A percentile compares a stretch with the other conserved stretches of the same genome.
phyloP scores from a whole-genome alignment of 768 basidiomycete genomes.

The Boletus coccyginus region DNA sequence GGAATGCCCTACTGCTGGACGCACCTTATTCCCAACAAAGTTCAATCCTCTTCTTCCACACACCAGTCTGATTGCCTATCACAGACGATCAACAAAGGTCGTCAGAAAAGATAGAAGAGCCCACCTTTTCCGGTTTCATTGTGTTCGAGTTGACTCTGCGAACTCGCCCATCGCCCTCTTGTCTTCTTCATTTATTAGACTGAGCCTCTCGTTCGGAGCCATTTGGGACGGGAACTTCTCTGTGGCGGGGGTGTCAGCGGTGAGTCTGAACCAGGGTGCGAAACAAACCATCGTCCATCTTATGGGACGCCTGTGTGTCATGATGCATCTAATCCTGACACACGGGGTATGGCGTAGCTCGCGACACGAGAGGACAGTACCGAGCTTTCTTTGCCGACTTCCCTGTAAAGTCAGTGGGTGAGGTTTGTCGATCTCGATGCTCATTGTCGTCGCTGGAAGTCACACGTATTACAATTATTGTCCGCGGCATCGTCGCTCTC shows the following conservation, averaged over 20 bases:
- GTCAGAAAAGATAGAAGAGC: neutral
- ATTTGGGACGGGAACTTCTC: conserved; percentile 8
- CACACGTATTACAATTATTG: too few relatives aligned
- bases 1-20: conserved; percentile 17
- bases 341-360: conserved; percentile 1
- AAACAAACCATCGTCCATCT: conserved; percentile 8
- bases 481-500: neutral
- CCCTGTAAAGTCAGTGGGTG: neutral
- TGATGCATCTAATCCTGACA: neutral
- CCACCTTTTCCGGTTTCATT: neutral
- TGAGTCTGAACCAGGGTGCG: too few relatives aligned
- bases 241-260: neutral
- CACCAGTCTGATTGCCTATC: neutral
- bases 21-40: conserved; percentile 16
- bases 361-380: conserved; percentile 5
- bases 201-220: conserved; percentile 5
- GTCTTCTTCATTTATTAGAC: neutral
- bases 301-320: neutral
- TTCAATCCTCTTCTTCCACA: too few relatives aligned
- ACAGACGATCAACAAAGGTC: neutral
- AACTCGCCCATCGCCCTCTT: neutral
- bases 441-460: conserved; percentile 1
- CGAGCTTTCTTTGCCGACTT: neutral
- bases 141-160: neutral
- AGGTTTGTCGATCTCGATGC: neutral